Evolutionary conservation across 2,329 filamentous ascomycete genomes (phyloP), one percentile per base, ranked within the genome.

Genomic region (Lanzia echinophila): DNA sequence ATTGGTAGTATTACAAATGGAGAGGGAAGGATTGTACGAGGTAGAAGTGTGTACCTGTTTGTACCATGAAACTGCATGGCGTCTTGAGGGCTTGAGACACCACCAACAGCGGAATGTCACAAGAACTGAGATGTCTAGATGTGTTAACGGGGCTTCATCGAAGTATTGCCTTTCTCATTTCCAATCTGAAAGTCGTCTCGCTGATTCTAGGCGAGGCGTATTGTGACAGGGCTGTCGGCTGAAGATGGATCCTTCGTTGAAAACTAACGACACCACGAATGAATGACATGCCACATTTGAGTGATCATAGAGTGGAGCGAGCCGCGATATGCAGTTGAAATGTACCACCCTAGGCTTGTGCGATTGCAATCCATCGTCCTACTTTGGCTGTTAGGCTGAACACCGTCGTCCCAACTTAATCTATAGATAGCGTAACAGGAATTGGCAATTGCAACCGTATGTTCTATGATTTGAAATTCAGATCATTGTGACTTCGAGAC

Each of bases 61-160:
- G 13, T 47, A 28, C 50, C 43, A 47, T 53, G 50, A 47, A 42
- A 53, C 34, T 53, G 22, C 34, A 47, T 53, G 50, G 43, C 33
- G 34, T 19, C 17, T 17, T 15, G 19, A 4, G 43, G 43, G 50
- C 43, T 53, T 53, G 50, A 53, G 34, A 53, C 43, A 38, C 32
- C 44, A 17, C 43, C 43, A 53, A 39, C 43, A 47, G 28, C 38
- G 7, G 15, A 32, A n/a, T 24, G 47, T 28, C 17, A 32, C 36
- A 39, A 24, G 38, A 48, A 20, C 44, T 39, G n/a, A 13, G 50
- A 53, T n/a, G n/a, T n/a, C n/a, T n/a, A n/a, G n/a, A n/a, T n/a
- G n/a, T n/a, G n/a, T n/a, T n/a, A n/a, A n/a, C n/a, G n/a, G n/a
- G n/a, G n/a, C n/a, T n/a, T n/a, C n/a, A n/a, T 39, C 32, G 33